Percentiles rank a stretch among this genome's conserved stretches.
Conservation (phyloP, 1,139 yeast genomes). For the Yamadazyma taylorii region DNA sequence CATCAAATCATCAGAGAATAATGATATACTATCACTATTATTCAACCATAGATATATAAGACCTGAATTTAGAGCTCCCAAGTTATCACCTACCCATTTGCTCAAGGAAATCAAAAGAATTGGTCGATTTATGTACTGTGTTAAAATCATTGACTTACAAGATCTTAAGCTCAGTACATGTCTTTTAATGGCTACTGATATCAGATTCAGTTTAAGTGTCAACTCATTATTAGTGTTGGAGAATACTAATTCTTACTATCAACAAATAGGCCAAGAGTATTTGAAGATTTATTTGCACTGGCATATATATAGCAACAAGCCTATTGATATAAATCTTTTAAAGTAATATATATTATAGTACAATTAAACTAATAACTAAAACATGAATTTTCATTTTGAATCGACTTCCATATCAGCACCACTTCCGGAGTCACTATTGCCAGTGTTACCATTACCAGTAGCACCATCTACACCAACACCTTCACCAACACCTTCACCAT, state of each 20-base stretch:
- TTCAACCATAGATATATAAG: slow-evolving; percentile 9
- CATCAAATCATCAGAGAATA: slow-evolving; percentile 1
- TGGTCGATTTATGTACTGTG: slow-evolving; percentile 24
- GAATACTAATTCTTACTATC: slow-evolving; percentile 8
- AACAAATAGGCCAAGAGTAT: slow-evolving; percentile 4
- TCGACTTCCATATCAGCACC: slow-evolving; percentile 12
- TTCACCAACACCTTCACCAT: slow-evolving; percentile 5
- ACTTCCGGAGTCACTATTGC: no score
- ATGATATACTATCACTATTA: neutral
- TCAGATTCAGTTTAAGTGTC: slow-evolving; percentile 11
- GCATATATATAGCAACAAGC: slow-evolving; percentile 17
- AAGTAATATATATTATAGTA: slow-evolving; percentile 2
- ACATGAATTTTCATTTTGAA: slow-evolving; percentile 5
- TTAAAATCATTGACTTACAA: slow-evolving; percentile 7
- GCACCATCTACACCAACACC: no score
- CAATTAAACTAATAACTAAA: slow-evolving; percentile 1
- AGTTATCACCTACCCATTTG: slow-evolving; percentile 19
- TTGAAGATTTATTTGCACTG: slow-evolving; percentile 13
- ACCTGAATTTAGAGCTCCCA: slow-evolving; percentile 9
- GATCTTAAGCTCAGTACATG: slow-evolving; percentile 9
- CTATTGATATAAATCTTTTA: slow-evolving; percentile 9
- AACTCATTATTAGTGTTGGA: slow-evolving; percentile 12
- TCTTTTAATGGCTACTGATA: slow-evolving; percentile 21
- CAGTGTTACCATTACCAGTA: no score
- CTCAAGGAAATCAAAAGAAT: slow-evolving; percentile 12